Evolutionary conservation across 2,329 filamentous ascomycete genomes (phyloP).

Genomic region (Fusarium decemcellulare): DNA sequence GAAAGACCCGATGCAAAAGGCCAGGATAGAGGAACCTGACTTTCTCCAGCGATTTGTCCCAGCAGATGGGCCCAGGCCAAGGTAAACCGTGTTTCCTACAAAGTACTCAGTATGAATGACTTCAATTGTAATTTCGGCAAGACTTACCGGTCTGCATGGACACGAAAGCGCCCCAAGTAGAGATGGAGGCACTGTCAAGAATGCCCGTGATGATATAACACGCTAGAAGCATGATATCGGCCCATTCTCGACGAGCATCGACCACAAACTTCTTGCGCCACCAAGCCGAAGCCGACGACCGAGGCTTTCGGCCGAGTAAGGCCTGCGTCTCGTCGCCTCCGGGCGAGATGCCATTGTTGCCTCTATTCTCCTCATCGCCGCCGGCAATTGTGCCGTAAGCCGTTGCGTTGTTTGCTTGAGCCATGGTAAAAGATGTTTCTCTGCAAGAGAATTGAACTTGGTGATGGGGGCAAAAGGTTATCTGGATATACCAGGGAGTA

Average conservation of each 20-base stretch:
- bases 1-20: slow-evolving; percentile 81
- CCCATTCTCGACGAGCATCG: slow-evolving; percentile 65
- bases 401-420: slow-evolving; percentile 17
- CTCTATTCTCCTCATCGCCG: slow-evolving; percentile 4
- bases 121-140: background rate
- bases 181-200: slow-evolving; percentile 81
- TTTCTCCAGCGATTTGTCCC: slow-evolving; percentile 64
- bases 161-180: slow-evolving; percentile 85
- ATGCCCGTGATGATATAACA: slow-evolving; percentile 86
- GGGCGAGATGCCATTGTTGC: slow-evolving; percentile 15
- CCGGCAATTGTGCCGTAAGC: slow-evolving; percentile 37
- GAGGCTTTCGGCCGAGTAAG: slow-evolving; percentile 36
- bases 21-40: slow-evolving; percentile 75
- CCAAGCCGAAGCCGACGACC: slow-evolving; percentile 29
- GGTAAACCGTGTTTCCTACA: slow-evolving; percentile 81
- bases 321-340: slow-evolving; percentile 28
- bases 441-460: background rate
- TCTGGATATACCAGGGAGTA: background rate
- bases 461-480: background rate
- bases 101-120: background rate
- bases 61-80: slow-evolving; percentile 77
- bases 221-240: slow-evolving; percentile 77
- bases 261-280: slow-evolving; percentile 33
- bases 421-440: slow-evolving; percentile 19
- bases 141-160: slow-evolving; percentile 83